phyloP scores from a whole-genome alignment of 75 land plant species.

The Selaginella moellendorffii region DNA sequence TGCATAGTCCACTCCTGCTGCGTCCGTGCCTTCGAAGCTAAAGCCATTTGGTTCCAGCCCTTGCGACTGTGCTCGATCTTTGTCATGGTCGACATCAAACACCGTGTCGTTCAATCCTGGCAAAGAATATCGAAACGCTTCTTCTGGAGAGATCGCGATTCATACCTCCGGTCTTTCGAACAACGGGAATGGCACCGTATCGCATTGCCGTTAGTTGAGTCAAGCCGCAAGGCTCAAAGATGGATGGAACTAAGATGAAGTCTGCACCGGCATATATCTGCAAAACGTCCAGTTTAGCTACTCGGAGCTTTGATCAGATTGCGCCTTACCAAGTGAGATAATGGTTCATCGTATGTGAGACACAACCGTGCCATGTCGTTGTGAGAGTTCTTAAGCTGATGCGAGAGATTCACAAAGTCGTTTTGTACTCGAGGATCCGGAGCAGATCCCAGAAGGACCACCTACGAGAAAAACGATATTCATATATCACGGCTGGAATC shows the following conservation, averaged over 20 bases:
- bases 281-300: no score
- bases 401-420: slow-evolving; percentile 4
- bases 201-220: slow-evolving; percentile 6
- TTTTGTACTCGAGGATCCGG: slow-evolving; percentile 1
- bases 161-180: slow-evolving; percentile 94
- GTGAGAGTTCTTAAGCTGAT: slow-evolving; percentile 1
- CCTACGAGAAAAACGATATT: not conserved
- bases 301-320: no score
- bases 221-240: slow-evolving; percentile 8
- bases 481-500: not conserved
- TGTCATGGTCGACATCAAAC: slow-evolving; percentile 83
- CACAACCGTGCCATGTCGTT: not conserved
- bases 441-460: slow-evolving; percentile 6
- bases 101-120: slow-evolving; percentile 86
- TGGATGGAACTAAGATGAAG: slow-evolving; percentile 6
- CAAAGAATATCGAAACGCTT: not conserved
- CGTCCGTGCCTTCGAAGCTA: slow-evolving; percentile 73
- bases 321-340: slow-evolving; percentile 8
- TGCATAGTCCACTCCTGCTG: slow-evolving; percentile 74
- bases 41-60: slow-evolving; percentile 80
- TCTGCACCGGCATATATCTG: slow-evolving; percentile 4
- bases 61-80: slow-evolving; percentile 45
- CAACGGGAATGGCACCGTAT: slow-evolving; percentile 36
- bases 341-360: slow-evolving; percentile 7
- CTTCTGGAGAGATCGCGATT: not conserved